Base-by-base conservation (phyloP, 768 basidiomycete species). In the Tylopilus sp. region DNA sequence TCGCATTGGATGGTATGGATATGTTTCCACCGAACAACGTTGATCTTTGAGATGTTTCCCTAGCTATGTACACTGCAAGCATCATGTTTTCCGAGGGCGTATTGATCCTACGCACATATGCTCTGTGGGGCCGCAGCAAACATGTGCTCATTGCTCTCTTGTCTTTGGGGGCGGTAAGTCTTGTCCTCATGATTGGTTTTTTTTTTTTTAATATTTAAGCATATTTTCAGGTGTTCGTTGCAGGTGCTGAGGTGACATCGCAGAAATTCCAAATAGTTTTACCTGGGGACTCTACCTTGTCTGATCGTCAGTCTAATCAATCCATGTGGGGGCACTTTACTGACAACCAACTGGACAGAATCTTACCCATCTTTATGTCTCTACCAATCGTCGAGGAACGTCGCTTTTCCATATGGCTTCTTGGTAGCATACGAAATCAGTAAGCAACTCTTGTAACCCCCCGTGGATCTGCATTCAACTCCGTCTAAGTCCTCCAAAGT, bases 401-500 rank as follows among this genome's bases (percentile, higher is more conserved):
- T 26, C 12, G 44, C 33, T 6, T 40, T 52, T 26, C 48, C 62
- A 23, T 64, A 53, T 65, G n/a, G n/a, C n/a, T n/a, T n/a, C n/a
- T n/a, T n/a, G n/a, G n/a, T n/a, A n/a, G n/a, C n/a, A n/a, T n/a
- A 65, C 35, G 63, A 64, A 40, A 62, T 64, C 12, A 6, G 62
- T 65, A 12, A 10, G 63, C 49, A 33, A 40, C 28, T 25, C 18
- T 33, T 18, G 2, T 10, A 5, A 1, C 18, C 35, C 20, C 53
- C n/a, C 13, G 13, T 33, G 36, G 1, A 10, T 23, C 25, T 13
- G 17, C 3, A 33, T 22, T 15, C 49, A 18, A 57, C 22, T 39
- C 39, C 18, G 11, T 2, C 25, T 17, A 6, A 65, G 62, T 65
- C 20, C 63, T 64, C 50, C 62, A 65, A 39, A 17, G 57, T 22